A percentile compares a stretch with the other conserved stretches of the same genome.
Conservation (phyloP, 306 rosid genomes). For the Castanopsis chinensis region DNA sequence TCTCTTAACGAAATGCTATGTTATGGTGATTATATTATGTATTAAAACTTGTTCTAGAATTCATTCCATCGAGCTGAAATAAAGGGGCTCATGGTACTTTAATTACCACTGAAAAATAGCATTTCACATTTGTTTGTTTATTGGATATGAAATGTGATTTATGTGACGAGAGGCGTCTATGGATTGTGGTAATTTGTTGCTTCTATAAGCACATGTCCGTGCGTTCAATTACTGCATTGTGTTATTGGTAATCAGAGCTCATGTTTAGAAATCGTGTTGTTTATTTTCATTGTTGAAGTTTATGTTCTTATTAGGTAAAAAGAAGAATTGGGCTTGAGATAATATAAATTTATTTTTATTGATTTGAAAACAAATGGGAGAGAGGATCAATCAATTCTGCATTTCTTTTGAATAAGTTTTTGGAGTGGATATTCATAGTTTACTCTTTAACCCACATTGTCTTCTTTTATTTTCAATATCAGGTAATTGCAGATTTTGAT, state of each 20-base stretch:
- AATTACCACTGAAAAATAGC: neutral
- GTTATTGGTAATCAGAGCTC: neutral
- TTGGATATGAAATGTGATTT: neutral
- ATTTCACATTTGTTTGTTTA: neutral
- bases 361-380: neutral
- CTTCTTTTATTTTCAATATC: neutral
- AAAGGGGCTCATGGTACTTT: neutral
- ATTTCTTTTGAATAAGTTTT: neutral
- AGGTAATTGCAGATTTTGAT: slow-evolving; percentile 94
- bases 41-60: neutral
- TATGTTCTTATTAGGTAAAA: neutral
- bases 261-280: neutral
- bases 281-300: neutral
- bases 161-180: neutral
- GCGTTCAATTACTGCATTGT: neutral
- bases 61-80: neutral
- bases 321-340: neutral
- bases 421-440: neutral
- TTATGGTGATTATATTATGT: neutral
- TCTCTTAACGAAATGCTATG: neutral
- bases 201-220: neutral
- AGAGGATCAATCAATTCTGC: neutral
- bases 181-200: neutral
- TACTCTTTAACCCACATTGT: neutral
- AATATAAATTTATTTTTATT: neutral